phyloP scores from a whole-genome alignment of 345 rosid genomes.

The Gossypium turneri region DNA sequence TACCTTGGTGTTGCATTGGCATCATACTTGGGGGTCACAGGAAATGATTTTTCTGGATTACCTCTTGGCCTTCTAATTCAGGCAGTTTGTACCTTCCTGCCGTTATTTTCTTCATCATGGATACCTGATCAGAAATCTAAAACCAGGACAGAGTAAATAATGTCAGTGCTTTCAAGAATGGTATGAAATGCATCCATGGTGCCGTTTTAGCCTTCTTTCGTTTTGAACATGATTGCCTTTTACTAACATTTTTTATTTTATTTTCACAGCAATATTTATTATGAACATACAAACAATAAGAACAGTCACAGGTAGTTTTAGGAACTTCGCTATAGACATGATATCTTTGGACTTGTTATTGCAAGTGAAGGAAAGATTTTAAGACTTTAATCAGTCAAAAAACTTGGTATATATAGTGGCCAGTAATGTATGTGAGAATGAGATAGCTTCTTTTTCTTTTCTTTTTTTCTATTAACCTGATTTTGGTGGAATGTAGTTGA shows the following conservation, averaged over 20 bases:
- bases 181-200: not conserved
- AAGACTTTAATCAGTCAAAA: not conserved
- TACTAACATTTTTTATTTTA: not conserved
- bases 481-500: not conserved
- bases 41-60: slow-evolving; percentile 60
- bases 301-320: slow-evolving; percentile 1
- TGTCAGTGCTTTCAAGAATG: not conserved
- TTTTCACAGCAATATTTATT: not conserved
- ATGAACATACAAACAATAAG: not conserved
- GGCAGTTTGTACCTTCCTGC: slow-evolving; percentile 57
- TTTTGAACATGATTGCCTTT: not conserved
- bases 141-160: slow-evolving; percentile 28
- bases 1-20: slow-evolving; percentile 74
- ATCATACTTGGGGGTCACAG: slow-evolving; percentile 55
- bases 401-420: not conserved
- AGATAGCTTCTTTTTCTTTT: not conserved
- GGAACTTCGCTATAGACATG: not conserved
- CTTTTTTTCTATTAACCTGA: no score
- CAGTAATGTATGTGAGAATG: not conserved
- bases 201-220: no score
- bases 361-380: not conserved
- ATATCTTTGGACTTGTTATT: not conserved
- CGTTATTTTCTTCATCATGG: slow-evolving; percentile 50
- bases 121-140: slow-evolving; percentile 43
- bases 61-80: slow-evolving; percentile 55